These are phyloP conservation scores for Schizonepeta tenuifolia DNA, from an alignment of 257 asterid genomes.

Conservation along the genomic window DNA sequence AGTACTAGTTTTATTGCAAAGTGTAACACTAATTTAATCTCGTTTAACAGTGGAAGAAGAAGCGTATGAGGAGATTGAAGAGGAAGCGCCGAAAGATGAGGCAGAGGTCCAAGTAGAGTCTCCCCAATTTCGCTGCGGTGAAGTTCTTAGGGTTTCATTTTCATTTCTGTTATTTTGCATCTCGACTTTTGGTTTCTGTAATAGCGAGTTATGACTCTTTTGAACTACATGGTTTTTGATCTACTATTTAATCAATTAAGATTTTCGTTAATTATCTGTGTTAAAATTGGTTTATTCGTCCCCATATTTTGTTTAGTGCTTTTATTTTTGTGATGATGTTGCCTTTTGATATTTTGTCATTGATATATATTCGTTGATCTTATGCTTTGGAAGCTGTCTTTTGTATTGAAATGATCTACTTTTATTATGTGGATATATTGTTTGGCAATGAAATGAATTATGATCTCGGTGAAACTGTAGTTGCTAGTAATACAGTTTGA, in stretches of 20 bases:
- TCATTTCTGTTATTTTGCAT: conserved; percentile 6
- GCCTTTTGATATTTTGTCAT: too few species aligned
- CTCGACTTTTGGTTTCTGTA: conserved; percentile 16
- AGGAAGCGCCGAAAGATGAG: conserved; percentile 54
- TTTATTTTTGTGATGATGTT: not conserved
- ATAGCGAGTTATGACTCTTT: conserved; percentile 2
- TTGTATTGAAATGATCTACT: too few species aligned
- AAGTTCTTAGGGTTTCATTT: conserved; percentile 19
- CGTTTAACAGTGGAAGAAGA: conserved; percentile 44
- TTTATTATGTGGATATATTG: too few species aligned
- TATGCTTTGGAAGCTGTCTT: too few species aligned
- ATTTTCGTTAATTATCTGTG: not conserved
- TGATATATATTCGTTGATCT: too few species aligned
- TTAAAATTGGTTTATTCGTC: not conserved
- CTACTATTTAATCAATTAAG: conserved; percentile 9
- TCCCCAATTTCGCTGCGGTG: not conserved
- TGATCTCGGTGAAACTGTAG: too few species aligned
- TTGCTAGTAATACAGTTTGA: too few species aligned
- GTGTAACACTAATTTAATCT: not conserved
- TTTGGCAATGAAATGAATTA: too few species aligned
- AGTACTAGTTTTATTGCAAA: not conserved
- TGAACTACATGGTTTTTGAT: conserved; percentile 27
- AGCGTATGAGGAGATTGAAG: conserved; percentile 50
- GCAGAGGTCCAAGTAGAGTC: conserved; percentile 43
- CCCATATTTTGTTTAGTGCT: not conserved